A percentile compares a stretch with the other conserved stretches of the same genome.
Evolutionary conservation across 2,329 filamentous ascomycete genomes (phyloP).

Genomic region (Sordariomycetes sp.): DNA sequence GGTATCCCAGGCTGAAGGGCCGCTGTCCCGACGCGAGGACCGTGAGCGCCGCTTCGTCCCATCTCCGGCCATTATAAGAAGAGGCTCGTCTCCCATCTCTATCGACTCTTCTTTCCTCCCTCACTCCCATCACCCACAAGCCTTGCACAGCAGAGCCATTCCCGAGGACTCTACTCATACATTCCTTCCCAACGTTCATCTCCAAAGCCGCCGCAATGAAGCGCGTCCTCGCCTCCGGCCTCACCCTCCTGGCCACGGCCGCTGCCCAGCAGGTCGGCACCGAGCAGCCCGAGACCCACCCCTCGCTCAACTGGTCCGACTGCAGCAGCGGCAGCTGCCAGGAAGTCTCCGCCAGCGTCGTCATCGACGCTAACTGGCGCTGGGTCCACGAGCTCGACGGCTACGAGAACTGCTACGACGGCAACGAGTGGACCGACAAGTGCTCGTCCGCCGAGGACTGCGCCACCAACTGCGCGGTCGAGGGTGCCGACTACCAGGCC

Average conservation of each 20-base stretch:
- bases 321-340: slow-evolving; percentile 29
- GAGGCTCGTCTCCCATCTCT: background rate
- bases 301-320: slow-evolving; percentile 27
- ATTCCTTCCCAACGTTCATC: background rate
- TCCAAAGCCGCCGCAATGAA: slow-evolving; percentile 2
- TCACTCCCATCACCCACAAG: background rate
- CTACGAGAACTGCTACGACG: slow-evolving; percentile 33
- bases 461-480: slow-evolving; percentile 28
- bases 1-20: background rate
- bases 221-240: slow-evolving; percentile 1
- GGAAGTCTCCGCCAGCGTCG: slow-evolving; percentile 25
- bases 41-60: background rate
- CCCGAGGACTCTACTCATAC: background rate
- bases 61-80: background rate
- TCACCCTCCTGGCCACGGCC: slow-evolving; percentile 18
- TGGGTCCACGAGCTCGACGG: slow-evolving; percentile 30
- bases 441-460: slow-evolving; percentile 25
- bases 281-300: slow-evolving; percentile 24
- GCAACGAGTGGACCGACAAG: slow-evolving; percentile 22
- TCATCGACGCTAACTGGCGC: slow-evolving; percentile 40
- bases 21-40: background rate
- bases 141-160: background rate
- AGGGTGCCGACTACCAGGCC: slow-evolving; percentile 27
- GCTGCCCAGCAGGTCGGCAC: slow-evolving; percentile 27
- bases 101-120: background rate